Evolutionary conservation across 148 eudicot species (phyloP).

Genomic region (Fallopia convolvulus): DNA sequence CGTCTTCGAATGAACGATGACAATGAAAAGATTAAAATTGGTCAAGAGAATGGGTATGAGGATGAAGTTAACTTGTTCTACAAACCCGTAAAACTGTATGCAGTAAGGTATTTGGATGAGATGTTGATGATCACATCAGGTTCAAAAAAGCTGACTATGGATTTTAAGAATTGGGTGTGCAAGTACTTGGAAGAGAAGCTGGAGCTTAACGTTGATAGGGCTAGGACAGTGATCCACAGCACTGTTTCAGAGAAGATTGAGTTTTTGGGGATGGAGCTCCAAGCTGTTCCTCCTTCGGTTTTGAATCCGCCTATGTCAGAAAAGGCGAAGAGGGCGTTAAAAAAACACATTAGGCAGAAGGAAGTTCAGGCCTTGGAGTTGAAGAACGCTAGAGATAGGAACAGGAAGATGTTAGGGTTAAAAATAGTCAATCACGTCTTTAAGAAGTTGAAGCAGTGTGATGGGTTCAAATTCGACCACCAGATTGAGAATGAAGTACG

Average conservation of each 20-base stretch:
- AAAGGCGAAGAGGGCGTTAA: slow-evolving; percentile 75
- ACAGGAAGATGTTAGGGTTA: slow-evolving; percentile 68
- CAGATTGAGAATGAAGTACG: slow-evolving; percentile 71
- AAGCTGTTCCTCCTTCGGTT: slow-evolving; percentile 74
- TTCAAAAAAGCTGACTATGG: slow-evolving; percentile 55
- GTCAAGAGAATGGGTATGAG: slow-evolving; percentile 5
- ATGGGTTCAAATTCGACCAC: slow-evolving; percentile 53
- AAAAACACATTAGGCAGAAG: slow-evolving; percentile 82
- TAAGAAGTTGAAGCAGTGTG: slow-evolving; percentile 60
- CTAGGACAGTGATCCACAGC: slow-evolving; percentile 64
- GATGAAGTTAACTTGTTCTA: slow-evolving; percentile 39
- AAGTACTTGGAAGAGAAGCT: slow-evolving; percentile 48
- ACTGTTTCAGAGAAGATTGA: slow-evolving; percentile 76
- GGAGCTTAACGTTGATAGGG: slow-evolving; percentile 58
- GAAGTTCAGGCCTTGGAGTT: slow-evolving; percentile 59
- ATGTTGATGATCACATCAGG: slow-evolving; percentile 69
- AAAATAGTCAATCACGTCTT: slow-evolving; percentile 66
- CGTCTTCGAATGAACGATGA: slow-evolving; percentile 44
- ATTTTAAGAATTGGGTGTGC: slow-evolving; percentile 55
- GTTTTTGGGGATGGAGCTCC: slow-evolving; percentile 89
- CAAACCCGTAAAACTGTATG: slow-evolving; percentile 72
- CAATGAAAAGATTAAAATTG: slow-evolving; percentile 25
- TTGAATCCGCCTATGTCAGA: slow-evolving; percentile 60
- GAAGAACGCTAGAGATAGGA: slow-evolving; percentile 72
- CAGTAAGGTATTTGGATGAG: slow-evolving; percentile 86